Base-by-base conservation (phyloP, 2,329 filamentous ascomycete species). In the Chalara sp. region DNA sequence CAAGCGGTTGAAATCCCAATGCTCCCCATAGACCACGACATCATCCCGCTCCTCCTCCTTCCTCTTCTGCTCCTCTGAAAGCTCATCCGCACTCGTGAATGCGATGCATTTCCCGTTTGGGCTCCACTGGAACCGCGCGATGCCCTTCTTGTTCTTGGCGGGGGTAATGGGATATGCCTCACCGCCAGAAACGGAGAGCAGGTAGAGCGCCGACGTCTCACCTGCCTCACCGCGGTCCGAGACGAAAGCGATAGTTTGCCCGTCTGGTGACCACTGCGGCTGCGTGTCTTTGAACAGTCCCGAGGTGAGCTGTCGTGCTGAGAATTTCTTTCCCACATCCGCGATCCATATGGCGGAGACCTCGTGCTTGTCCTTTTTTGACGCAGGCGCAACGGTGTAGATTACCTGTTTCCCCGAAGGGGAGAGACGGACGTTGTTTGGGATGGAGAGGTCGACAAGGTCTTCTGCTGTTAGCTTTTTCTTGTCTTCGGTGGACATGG, bases 61-160 rank as follows among this genome's bases (percentile, higher is more conserved):
- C 6, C 55, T 58, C 35, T 63, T 64, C 48, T 62, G 53, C 29
- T 66, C 65, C 3, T 60, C 54, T 2, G 59, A 56, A 35, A 68
- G 68, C 50, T 65, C 59, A 40, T 67, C 65, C 7, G 67, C 58
- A 21, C 61, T 62, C 1, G 65, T 37, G 47, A 59, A 70, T 3
- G 65, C 65, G 37, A 71, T 66, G 29, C 48, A 58, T 39, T 60
- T 65, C 7, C 67, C 67, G 55, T 67, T 58, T 1, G 68, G 67
- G 46, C 58, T 64, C 52, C 62, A 65, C n/a, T 58, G 57, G 40
- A 67, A 61, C 1, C 46, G 47, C 1, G 43, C 28, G 43, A 69
- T 67, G 0, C 35, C 32, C 21, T 55, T 53, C 48, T 65, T 59
- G 44, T 65, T 59, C 4, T 59, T 51, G 2, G 50, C 35, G n/a